Evolutionary conservation across 169 alveolate species (phyloP), one percentile per base, ranked within the genome.

Genomic region (Cryptosporidium tyzzeri): DNA sequence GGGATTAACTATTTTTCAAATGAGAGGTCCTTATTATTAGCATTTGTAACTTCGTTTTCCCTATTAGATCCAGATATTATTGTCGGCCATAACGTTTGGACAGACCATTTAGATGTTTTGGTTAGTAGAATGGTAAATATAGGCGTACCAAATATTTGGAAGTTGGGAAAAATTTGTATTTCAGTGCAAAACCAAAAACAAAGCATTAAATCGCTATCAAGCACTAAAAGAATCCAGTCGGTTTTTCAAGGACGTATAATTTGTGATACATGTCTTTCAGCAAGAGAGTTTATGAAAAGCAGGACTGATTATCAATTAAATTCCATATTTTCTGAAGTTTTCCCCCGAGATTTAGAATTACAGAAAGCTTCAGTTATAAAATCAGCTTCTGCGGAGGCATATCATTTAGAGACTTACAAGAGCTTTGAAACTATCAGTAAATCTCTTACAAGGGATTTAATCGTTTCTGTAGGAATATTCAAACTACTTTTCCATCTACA

Each of bases 21-120:
- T 12, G 89, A 80, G 26, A 80, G 75, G 26, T 80, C 89, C 16
- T 50, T 80, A 48, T 44, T 71, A 16, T 37, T 86, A n/a, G 41
- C 87, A 35, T 74, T 86, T 71, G 39, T 65, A 31, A 44, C 68
- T 0, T 31, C 69, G 23, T 75, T 71, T 48, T 75, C 87, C 1
- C 74, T 50, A 14, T 55, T 92, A 4, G 95, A 93, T 65, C 95
- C 95, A 12, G 95, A 93, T 39, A 74, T 93, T 14, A 74, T 93
- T 45, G 91, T 93, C 1, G 92, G 95, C 29, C 95, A 93, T 69
- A 94, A 93, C 70, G 59, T 91, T 23, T 61, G 89, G 84, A 89
- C 74, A 41, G 86, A 85, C 65, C 91, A 85, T 10, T 33, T 89
- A 7, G 95, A 93, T 41, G 35, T 85, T 9, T 84, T 93, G 51